Base-by-base conservation (phyloP, 106 monocot genomes). In the Xerophyta viscosa region DNA sequence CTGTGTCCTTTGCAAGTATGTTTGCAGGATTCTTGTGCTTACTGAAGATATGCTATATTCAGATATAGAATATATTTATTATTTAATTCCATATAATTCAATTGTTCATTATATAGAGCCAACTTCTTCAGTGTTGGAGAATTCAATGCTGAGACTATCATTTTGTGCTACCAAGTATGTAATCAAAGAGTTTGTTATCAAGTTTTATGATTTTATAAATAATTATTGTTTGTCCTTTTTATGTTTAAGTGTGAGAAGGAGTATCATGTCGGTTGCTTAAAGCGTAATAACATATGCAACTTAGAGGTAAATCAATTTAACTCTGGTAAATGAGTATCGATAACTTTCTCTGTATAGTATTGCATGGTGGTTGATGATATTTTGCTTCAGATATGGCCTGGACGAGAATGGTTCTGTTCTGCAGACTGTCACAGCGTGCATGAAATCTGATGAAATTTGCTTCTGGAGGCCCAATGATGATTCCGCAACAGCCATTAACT, bases 391-490 rank as follows among this genome's bases (percentile, higher is more conserved):
- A 78, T 63, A 39, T 45, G 57, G 14, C 69, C 70, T 29, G 48
- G 47, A 25, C 59, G 50, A 31, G 59, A 52, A 6, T 90, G 84
- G 89, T 80, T 81, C 67, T 90, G 89, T 66, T 58, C 57, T 33
- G 20, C n/a, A 24, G 49, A 74, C 25, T 90, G 89, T 50, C 25
- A 19, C 29, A 31, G 29, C 29, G 33, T 84, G 36, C 24, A 57
- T 58, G 24, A 18, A 29, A 29, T 52, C 57, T 84, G 37, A 31
- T 41, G 61, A 46, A 57, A 0, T 17, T 61, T 1, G 62, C 61
- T 23, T 23, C 6, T 22, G 10, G 19, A 25, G 68, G 57, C 29
- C 20, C 56, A 12, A 60, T 31, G 1, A 3, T 19, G 37, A 18
- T 86, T 66, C 60, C 76, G 12, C 48, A 26, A 41, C 25, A 42